Evolutionary conservation across 2,329 filamentous ascomycete species (phyloP), one percentile per base, ranked within the genome.

Genomic region (Colletotrichum sp.): DNA sequence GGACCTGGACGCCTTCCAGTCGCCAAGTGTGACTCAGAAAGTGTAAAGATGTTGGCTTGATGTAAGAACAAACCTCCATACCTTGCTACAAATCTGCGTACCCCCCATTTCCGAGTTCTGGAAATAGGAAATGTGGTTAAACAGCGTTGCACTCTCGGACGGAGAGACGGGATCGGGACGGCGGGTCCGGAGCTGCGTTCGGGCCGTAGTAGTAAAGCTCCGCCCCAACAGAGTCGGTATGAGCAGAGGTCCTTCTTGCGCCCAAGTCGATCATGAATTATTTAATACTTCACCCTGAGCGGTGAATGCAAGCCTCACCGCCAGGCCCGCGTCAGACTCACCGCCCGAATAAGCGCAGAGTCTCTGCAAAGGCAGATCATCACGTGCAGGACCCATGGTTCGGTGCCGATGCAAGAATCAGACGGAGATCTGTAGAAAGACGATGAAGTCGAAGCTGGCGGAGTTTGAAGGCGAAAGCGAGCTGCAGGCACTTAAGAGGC

Each of bases 401-500:
- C 58, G 28, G 58, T 32, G 12, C 26, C 10, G 24, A 71, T 48
- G 52, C 18, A 36, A 67, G 28, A 32, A 58, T 67, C 62, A 32
- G 26, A 67, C 62, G 28, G 28, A 21, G 21, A 52, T 61, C 36
- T 61, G 55, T 34, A 61, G 64, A 59, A n/a, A 30, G 36, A n/a
- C 16, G 64, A 34, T 24, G n/a, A 26, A 56, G 12, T 56, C n/a
- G 12, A 34, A 38, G 56, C 58, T 32, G 56, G 61, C 43, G 36
- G 36, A 28, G 43, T 52, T 52, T n/a, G 61, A 61, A 24, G 26
- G 55, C 61, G 52, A 74, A 65, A 74, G 72, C 68, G 61, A 67
- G 68, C 72, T 74, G 72, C 72, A 74, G 38, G 36, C 61, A 71
- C 68, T 74, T 74, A 65, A 36, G n/a, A 43, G 56, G 69, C 55